phyloP scores from a whole-genome alignment of 805 yeast species.

The Myxozyma sirexii region DNA sequence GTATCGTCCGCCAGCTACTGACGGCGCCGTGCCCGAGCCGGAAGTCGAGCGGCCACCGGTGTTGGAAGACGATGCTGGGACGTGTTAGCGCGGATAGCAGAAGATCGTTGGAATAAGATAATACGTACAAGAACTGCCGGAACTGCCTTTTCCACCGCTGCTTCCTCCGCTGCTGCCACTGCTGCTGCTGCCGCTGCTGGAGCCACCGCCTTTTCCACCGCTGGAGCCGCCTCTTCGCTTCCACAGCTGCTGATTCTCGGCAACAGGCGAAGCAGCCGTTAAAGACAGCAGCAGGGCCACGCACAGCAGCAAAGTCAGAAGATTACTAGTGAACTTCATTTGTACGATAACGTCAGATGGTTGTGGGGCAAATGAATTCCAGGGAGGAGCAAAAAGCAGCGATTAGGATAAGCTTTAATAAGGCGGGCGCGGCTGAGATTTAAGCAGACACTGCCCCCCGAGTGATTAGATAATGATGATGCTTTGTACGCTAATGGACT shows the following conservation, averaged over 20 bases:
- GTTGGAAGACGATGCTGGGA: conserved; percentile 2
- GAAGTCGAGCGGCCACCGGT: conserved; percentile 12
- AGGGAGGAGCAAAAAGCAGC: no score
- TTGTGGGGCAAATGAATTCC: no score
- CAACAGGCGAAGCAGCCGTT: background rate
- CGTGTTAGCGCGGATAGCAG: background rate
- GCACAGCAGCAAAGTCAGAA: background rate
- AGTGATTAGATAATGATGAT: no score
- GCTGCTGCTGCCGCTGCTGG: conserved; percentile 10
- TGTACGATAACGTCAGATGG: no score
- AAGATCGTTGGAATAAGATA: background rate
- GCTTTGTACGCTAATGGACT: no score
- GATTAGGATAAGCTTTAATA: no score
- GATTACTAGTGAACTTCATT: background rate
- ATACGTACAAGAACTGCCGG: background rate
- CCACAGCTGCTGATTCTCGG: background rate
- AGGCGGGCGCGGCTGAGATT: no score
- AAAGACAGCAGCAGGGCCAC: background rate
- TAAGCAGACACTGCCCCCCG: no score
- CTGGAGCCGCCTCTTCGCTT: conserved; percentile 14
- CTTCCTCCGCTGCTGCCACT: conserved; percentile 8
- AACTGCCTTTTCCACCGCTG: conserved; percentile 9
- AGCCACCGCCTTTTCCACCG: conserved; percentile 7
- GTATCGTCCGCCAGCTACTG: conserved; percentile 17
- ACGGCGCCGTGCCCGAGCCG: conserved; percentile 19